Base-by-base conservation (phyloP, 306 rosid species). In the Calophaca sinica region DNA sequence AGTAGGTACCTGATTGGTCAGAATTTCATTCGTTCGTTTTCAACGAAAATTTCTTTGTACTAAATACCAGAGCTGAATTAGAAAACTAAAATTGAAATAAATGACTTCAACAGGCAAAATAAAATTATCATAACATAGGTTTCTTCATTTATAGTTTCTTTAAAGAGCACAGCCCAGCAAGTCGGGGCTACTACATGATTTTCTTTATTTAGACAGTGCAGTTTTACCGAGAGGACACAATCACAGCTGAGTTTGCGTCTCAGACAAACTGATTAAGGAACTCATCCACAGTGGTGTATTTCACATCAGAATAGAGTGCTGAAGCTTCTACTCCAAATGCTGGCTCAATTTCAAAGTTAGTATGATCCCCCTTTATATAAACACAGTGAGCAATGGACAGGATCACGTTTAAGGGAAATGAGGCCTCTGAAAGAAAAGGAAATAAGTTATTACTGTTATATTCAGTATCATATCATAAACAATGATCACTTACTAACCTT, bases 241-340 rank as follows among this genome's bases (percentile, higher is more conserved):
- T 28, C 6, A 44, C 8, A 62, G 2, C 45, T 9, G 2, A 20
- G 55, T 28, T 70, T 32, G 42, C 15, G 29, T 39, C 64, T 79
- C 46, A 79, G 42, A 85, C 89, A 80, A 87, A 85, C 75, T 87
- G 89, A 79, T 63, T 45, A 61, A 87, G 92, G 82, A 63, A 88
- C 63, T 91, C 89, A 62, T 88, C 93, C 70, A 87, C 94, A 2
- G 88, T 80, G 2, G 90, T 84, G 85, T 87, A 87, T 72, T 87
- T 82, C 58, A 88, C 91, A 79, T 87, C 93, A 31, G 96, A 88
- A 51, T 90, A 88, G 41, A 86, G 86, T 44, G 77, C 81, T 29
- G 88, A 65, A 62, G 96, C 94, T 69, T 91, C 96, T 13, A 87
- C 92, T 36, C 96, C 94, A 62, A 91, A 82, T 2, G 82, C 55